Evolutionary conservation across 2,329 filamentous ascomycete species (phyloP).

Genomic region (Dactylellina haptotyla): DNA sequence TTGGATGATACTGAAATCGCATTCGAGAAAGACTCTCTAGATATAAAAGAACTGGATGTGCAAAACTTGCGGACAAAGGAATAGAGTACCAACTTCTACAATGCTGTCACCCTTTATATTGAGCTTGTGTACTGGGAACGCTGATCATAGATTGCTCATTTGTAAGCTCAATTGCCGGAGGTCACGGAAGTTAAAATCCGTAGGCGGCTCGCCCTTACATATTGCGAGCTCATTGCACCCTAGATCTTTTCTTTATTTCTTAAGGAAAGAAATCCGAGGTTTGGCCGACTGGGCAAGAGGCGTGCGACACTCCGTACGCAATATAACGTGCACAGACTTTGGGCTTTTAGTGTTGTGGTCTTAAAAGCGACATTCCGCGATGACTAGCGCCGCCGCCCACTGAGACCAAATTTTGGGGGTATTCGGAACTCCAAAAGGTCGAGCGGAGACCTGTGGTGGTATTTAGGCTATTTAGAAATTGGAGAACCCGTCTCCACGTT

Average conservation of each 20-base stretch:
- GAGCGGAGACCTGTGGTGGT: not conserved
- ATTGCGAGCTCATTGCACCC: no score
- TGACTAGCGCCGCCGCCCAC: not conserved
- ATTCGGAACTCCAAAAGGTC: not conserved
- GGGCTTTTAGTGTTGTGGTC: slow-evolving; percentile 32
- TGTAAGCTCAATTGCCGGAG: not conserved
- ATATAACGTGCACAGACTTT: no score
- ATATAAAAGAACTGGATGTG: not conserved
- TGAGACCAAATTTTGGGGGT: not conserved
- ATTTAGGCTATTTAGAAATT: not conserved
- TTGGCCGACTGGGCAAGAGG: no score
- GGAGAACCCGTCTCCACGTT: not conserved
- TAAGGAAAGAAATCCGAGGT: no score
- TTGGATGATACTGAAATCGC: not conserved
- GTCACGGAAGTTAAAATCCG: no score
- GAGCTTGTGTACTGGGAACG: not conserved
- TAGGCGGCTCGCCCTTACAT: no score
- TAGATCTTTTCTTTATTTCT: no score
- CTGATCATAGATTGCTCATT: no score
- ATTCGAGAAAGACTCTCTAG: not conserved
- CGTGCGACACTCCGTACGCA: no score
- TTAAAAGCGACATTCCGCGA: slow-evolving; percentile 49
- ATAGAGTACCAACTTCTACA: not conserved
- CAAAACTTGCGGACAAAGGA: not conserved
- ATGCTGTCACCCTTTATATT: not conserved